Conservation (phyloP, 1,139 yeast genomes). For the Saccharomyces hybrid region DNA sequence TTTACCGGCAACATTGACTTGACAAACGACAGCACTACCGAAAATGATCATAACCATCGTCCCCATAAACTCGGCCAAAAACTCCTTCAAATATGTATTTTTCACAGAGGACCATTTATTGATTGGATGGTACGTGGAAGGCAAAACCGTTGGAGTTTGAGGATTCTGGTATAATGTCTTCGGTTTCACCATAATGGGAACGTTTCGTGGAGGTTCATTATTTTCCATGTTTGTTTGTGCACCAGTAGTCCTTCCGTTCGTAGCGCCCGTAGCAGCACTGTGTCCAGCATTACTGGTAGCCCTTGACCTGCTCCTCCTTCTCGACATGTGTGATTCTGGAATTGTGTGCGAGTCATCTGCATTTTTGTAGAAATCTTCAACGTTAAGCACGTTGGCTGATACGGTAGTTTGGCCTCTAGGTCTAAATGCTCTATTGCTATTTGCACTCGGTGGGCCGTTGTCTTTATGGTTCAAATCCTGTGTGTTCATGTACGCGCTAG, state of each 20-base stretch:
- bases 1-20: slow-evolving; percentile 28
- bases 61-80: slow-evolving; percentile 43
- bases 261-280: slow-evolving; percentile 1
- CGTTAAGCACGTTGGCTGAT: slow-evolving; percentile 18
- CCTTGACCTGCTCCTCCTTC: slow-evolving; percentile 1
- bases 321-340: neutral
- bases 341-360: slow-evolving; percentile 2
- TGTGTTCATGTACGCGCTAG: slow-evolving; percentile 25
- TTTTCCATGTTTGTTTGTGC: slow-evolving; percentile 3
- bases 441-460: slow-evolving; percentile 3
- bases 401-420: slow-evolving; percentile 13
- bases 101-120: slow-evolving; percentile 31
- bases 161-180: slow-evolving; percentile 33
- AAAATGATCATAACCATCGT: slow-evolving; percentile 38
- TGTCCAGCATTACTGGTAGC: slow-evolving; percentile 1
- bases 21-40: slow-evolving; percentile 44
- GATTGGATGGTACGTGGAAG: slow-evolving; percentile 33
- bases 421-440: neutral
- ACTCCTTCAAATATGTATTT: slow-evolving; percentile 28
- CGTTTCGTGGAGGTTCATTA: slow-evolving; percentile 6
- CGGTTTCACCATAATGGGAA: slow-evolving; percentile 32
- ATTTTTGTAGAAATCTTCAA: slow-evolving; percentile 11
- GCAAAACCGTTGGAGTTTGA: slow-evolving; percentile 32
- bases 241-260: slow-evolving; percentile 1
- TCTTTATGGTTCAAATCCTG: neutral